Evolutionary conservation across 768 basidiomycete species (phyloP), one percentile per base, ranked within the genome.

Genomic region (Trametopsis cervina): DNA sequence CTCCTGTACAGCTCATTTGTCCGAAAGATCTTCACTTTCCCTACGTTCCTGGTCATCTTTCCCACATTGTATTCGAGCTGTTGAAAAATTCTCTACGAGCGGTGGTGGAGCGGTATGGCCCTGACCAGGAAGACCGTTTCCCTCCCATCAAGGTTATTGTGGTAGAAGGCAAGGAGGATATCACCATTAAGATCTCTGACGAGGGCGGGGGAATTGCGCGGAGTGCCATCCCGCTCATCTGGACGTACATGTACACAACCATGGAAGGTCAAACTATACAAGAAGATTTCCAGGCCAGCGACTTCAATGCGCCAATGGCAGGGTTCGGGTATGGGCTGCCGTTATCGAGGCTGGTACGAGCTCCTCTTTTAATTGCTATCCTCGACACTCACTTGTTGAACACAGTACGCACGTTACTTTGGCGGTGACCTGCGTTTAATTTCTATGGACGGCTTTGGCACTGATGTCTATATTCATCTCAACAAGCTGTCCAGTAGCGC

Each of bases 161-260:
- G 27, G 89, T 95, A 1, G 93, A 95, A 62, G 94, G 95, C n/a
- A 89, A 83, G 54, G 95, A 97, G 62, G 95, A 98, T 60, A 96
- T 98, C 59, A 98, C 95, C 2, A 91, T 99, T 76, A 99, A 99
- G 77, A 96, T 99, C 51, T 85, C 82, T 1, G 95, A 99, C 61
- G 95, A 99, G 64, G 95, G 95, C 2, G 95, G 95, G 0, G 93
- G 95, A 0, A 98, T 98, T 47, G 80, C 91, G 21, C 66, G 91
- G 67, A 85, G 75, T 52, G 89, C 90, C 0, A 85, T 98, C 13
- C 91, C 93, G 6, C 75, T 94, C 40, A 95, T 99, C 45, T 99
- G 96, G 96, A 99, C 95, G 49, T 98, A 93, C 65, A 95, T 96
- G 90, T 91, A 91, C 57, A 91, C 89, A 43, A 91, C 85, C 11